Base-by-base conservation (phyloP, 2,329 filamentous ascomycete genomes). In the Diaporthe batatas region DNA sequence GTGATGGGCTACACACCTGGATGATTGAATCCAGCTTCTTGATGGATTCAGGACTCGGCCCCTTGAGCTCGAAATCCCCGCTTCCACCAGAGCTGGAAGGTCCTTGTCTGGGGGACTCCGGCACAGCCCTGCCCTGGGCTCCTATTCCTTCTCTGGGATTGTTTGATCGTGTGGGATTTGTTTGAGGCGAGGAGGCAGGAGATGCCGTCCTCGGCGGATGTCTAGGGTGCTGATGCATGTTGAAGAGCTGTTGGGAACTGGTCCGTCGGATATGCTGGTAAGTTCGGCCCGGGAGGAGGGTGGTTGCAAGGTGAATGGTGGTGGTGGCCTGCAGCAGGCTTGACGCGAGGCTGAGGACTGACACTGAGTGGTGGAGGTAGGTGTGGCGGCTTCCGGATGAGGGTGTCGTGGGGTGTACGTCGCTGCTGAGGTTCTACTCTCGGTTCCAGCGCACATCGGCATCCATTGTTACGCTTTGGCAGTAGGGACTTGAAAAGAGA, bases 1-100 rank as follows among this genome's bases (percentile, higher is more conserved):
- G n/a, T 2, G 21, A 32, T 29, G 6, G 49, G 29, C 32, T 25
- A 34, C 80, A 68, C 78, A 97, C 95, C 89, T 96, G 94, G 78
- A 98, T 92, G 79, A 98, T 96, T 84, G 98, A 95, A 82, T 97
- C 96, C 77, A 98, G 87, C 85, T 96, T 96, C 83, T 89, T 90
- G 81, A 92, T 84, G 6, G 91, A 90, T 76, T 96, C 93, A 77
- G 87, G 88, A 70, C 88, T 90, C 59, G 90, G 89, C 34, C 86
- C 84, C 34, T 78, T 82, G 55, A 84, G 80, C 57, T 82, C 79
- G 71, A 82, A 82, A 59, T 82, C 84, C 39, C 84, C 83, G 75
- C 82, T 84, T 36, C 89, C 85, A 73, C 89, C 87, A 74, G 87
- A 86, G 77, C 87, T 78, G 64, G 81, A 75, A 23, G 79, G 76